Conservation (phyloP, 768 basidiomycete species). For the Suillus plorans region DNA sequence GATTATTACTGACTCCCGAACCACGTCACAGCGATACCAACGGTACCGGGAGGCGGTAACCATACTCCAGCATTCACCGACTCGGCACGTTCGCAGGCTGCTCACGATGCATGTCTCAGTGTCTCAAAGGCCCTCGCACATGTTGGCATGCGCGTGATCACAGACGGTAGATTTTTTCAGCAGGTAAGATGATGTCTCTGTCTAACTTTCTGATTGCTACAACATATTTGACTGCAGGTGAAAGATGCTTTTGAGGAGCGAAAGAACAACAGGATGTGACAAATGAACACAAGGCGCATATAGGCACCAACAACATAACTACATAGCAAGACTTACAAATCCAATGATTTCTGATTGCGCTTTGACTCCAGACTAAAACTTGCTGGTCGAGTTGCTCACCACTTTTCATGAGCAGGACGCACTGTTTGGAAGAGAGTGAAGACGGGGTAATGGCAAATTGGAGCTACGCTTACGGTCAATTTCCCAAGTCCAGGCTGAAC, state of each 20-base stretch:
- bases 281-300: slow-evolving; percentile 7
- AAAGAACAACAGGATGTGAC: slow-evolving; percentile 17
- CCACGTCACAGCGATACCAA: slow-evolving; percentile 66
- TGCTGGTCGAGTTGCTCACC: slow-evolving; percentile 29
- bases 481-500: slow-evolving; percentile 78
- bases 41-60: slow-evolving; percentile 68
- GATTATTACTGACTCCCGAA: slow-evolving; percentile 1
- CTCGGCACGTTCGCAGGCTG: slow-evolving; percentile 55
- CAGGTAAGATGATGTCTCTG: slow-evolving; percentile 38
- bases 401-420: slow-evolving; percentile 55
- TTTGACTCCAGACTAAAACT: background rate
- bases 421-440: slow-evolving; percentile 26
- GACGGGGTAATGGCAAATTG: background rate
- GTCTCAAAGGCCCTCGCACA: slow-evolving; percentile 72
- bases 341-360: background rate
- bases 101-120: slow-evolving; percentile 67
- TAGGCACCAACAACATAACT: background rate
- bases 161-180: slow-evolving; percentile 62
- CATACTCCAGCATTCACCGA: slow-evolving; percentile 71
- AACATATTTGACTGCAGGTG: slow-evolving; percentile 34
- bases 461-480: slow-evolving; percentile 58
- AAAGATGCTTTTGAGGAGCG: slow-evolving; percentile 50
- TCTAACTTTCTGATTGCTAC: background rate
- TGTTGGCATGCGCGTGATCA: slow-evolving; percentile 64
- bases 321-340: background rate